Evolutionary conservation across 495 filamentous ascomycete genomes (phyloP).

Genomic region (Trichocladium uniseriatum): DNA sequence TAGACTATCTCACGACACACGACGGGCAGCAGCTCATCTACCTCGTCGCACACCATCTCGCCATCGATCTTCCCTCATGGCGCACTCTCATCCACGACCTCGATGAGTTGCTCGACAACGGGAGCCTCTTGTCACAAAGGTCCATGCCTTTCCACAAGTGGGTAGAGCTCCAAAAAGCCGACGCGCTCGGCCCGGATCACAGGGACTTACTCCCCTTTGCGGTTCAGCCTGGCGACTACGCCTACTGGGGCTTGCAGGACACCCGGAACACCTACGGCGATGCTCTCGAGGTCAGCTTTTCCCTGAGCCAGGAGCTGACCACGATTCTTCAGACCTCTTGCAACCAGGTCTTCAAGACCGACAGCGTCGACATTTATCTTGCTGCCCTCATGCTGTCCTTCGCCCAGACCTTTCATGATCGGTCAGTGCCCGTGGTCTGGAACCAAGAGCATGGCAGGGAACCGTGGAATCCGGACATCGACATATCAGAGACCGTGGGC

Average conservation of each 20-base stretch:
- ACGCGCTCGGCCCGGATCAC: constrained; percentile 21
- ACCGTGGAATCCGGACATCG: constrained; percentile 24
- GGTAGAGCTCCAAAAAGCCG: constrained; percentile 38
- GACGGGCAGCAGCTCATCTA: constrained; percentile 47
- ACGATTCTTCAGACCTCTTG: constrained; percentile 33
- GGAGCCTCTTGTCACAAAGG: constrained; percentile 28
- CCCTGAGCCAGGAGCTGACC: constrained; percentile 35
- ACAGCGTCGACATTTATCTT: constrained; percentile 41
- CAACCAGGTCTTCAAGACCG: constrained; percentile 38
- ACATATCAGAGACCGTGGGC: constrained; percentile 40
- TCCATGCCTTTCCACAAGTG: constrained; percentile 57
- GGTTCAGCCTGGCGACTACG: constrained; percentile 29
- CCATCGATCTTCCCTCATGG: constrained; percentile 65
- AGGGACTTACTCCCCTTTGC: constrained; percentile 21
- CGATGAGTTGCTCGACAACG: constrained; percentile 50
- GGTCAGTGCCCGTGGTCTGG: constrained; percentile 45
- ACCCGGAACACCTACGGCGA: constrained; percentile 38
- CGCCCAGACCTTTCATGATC: constrained; percentile 41
- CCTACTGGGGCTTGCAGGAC: constrained; percentile 41
- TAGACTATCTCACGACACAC: constrained; percentile 42
- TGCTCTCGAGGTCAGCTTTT: constrained; percentile 31
- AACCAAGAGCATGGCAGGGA: constrained; percentile 41
- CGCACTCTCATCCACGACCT: constrained; percentile 57
- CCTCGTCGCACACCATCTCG: constrained; percentile 57
- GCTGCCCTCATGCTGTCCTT: constrained; percentile 43